Evolutionary conservation across 148 eudicot species (phyloP), one percentile per base, ranked within the genome.

Genomic region (Simmondsia chinensis): DNA sequence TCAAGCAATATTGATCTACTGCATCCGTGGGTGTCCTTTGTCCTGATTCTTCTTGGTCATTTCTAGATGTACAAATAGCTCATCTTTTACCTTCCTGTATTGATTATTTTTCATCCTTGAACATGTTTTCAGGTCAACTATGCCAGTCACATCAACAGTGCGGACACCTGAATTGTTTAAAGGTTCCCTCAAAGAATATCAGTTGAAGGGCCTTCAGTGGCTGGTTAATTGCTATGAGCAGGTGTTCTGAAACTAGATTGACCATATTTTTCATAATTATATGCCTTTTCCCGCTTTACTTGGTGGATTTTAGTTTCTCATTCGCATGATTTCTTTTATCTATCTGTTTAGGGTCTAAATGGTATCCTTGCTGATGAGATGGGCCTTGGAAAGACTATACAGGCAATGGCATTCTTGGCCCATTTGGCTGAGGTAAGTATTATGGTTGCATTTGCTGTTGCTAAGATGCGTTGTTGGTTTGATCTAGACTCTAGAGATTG

Each of bases 301-400:
- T 37, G 15, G 22, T 43, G 24, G 30, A 5, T 13, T 26, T 38
- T 57, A 23, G 37, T 51, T 33, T 59, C 23, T 16, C 14, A 6
- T 30, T 24, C 31, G 2, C n/a, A n/a, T n/a, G n/a, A n/a, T 22
- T 39, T 12, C 11, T 19, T 30, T 42, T 36, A 24, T 45, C 37
- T 53, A 37, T 64, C 12, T 52, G 34, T 51, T n/a, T 64, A 91
- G 97, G 97, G 97, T 57, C 68, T 91, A 54, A 91, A 91, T 72
- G 97, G 97, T 50, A 91, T 91, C 60, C 85, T 91, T 55, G 97
- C 97, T 62, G 97, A 91, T 61, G 97, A 91, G 68, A 91, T 91
- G 97, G 97, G 97, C 28, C 65, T 91, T 36, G 97, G 97, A 46
- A 91, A 91, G 71, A 91, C 97, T 24, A 91, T 91, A 57, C 97